These are phyloP conservation scores for Panicum hallii DNA, from an alignment of 202 grass and related monocot species.

Conservation along the genomic window DNA sequence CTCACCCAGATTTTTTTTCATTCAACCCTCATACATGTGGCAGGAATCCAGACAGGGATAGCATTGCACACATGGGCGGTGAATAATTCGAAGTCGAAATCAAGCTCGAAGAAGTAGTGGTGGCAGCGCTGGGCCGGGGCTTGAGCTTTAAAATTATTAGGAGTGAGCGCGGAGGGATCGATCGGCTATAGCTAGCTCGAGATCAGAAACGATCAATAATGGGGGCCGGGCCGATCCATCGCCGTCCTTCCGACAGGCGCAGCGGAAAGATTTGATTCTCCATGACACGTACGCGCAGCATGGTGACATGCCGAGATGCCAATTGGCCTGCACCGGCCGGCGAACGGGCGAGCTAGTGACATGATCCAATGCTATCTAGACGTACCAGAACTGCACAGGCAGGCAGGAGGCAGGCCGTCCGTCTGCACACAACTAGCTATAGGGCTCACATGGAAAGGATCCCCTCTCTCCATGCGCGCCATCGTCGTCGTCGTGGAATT, in stretches of 20 bases:
- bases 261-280: conserved; percentile 47
- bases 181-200: neutral
- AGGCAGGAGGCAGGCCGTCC: neutral
- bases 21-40: neutral
- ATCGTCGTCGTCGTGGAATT: neutral
- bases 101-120: neutral
- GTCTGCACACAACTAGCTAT: neutral
- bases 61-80: neutral
- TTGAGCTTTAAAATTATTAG: neutral
- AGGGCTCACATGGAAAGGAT: conserved; percentile 24
- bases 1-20: neutral
- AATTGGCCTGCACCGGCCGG: neutral
- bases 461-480: neutral
- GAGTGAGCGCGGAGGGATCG: neutral
- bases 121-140: neutral
- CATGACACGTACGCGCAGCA: conserved; percentile 45
- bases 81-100: conserved; percentile 7
- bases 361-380: neutral
- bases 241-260: conserved; percentile 43
- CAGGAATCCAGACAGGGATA: conserved; percentile 2
- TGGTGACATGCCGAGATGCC: conserved; percentile 49
- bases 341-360: conserved; percentile 31
- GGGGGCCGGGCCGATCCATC: neutral
- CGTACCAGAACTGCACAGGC: neutral
- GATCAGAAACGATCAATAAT: conserved; percentile 23